Evolutionary conservation across 306 rosid species (phyloP).

Genomic region (Erythrophleum fordii): DNA sequence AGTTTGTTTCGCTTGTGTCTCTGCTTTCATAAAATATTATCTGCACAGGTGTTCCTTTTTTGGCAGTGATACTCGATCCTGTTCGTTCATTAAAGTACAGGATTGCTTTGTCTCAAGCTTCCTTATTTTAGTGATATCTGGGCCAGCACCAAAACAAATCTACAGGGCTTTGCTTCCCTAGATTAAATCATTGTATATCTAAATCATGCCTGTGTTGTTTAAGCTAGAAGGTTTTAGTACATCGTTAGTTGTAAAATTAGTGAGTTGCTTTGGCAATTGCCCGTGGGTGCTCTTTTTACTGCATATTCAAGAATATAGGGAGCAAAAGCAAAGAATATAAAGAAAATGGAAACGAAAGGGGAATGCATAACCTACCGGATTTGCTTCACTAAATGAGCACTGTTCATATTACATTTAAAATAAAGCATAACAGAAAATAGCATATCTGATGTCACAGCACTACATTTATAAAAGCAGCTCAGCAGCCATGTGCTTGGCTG

Average conservation of each 20-base stretch:
- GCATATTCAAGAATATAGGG: neutral
- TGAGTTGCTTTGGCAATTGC: neutral
- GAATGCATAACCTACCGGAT: too few relatives aligned
- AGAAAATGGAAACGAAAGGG: neutral
- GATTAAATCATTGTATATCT: conserved; percentile 1
- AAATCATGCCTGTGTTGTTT: conserved; percentile 2
- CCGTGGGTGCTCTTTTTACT: neutral
- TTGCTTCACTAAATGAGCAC: too few relatives aligned
- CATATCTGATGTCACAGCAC: too few relatives aligned
- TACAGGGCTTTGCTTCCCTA: neutral
- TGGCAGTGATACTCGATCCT: conserved; percentile 13
- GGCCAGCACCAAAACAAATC: conserved; percentile 3
- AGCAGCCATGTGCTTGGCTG: too few relatives aligned
- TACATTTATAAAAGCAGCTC: too few relatives aligned
- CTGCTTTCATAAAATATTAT: conserved; percentile 69
- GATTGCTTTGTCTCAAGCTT: neutral
- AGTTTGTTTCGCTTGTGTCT: conserved; percentile 94
- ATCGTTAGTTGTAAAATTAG: neutral
- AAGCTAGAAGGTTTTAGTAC: neutral
- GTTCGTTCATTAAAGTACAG: conserved; percentile 17
- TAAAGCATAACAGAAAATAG: too few relatives aligned
- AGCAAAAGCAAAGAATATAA: too few relatives aligned
- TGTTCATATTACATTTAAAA: too few relatives aligned
- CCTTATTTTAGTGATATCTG: neutral
- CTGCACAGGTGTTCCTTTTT: too few relatives aligned